phyloP scores from a whole-genome alignment of 768 basidiomycete species.

The Peribolospora baueri region DNA sequence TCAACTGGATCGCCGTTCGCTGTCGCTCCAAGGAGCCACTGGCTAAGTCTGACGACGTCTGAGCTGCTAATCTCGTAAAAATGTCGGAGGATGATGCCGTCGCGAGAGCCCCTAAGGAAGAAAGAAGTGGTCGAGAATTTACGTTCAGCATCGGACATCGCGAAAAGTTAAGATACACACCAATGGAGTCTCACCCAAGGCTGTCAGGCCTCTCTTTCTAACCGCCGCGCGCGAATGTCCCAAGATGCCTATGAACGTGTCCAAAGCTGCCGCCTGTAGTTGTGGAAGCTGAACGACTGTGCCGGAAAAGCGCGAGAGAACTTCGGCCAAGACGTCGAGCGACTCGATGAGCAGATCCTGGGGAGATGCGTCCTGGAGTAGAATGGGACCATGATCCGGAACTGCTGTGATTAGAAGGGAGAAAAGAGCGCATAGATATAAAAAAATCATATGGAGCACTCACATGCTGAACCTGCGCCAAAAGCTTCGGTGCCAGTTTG shows the following conservation, averaged over 20 bases:
- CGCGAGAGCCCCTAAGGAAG: slow-evolving; percentile 12
- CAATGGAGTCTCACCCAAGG: slow-evolving; percentile 29
- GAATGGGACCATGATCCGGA: background rate
- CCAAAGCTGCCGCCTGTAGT: slow-evolving; percentile 42
- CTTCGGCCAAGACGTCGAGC: slow-evolving; percentile 15
- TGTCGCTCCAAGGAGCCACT: background rate
- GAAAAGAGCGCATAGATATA: background rate
- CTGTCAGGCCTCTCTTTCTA: slow-evolving; percentile 59
- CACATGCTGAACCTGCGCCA: slow-evolving; percentile 55
- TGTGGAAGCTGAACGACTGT: background rate
- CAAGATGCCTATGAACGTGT: slow-evolving; percentile 38
- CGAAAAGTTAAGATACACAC: background rate
- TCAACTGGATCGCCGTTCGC: slow-evolving; percentile 25
- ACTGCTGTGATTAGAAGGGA: background rate
- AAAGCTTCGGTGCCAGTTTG: slow-evolving; percentile 59
- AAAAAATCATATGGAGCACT: slow-evolving; percentile 7
- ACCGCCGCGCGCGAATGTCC: slow-evolving; percentile 59
- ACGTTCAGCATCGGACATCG: background rate
- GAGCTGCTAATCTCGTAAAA: background rate
- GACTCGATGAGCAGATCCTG: slow-evolving; percentile 19
- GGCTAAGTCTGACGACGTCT: background rate
- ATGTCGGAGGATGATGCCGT: background rate
- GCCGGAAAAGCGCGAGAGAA: slow-evolving; percentile 15
- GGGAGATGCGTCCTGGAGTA: slow-evolving; percentile 14
- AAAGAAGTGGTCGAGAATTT: slow-evolving; percentile 40